Base-by-base conservation (phyloP, 768 basidiomycete genomes). In the Mrakia frigida region DNA sequence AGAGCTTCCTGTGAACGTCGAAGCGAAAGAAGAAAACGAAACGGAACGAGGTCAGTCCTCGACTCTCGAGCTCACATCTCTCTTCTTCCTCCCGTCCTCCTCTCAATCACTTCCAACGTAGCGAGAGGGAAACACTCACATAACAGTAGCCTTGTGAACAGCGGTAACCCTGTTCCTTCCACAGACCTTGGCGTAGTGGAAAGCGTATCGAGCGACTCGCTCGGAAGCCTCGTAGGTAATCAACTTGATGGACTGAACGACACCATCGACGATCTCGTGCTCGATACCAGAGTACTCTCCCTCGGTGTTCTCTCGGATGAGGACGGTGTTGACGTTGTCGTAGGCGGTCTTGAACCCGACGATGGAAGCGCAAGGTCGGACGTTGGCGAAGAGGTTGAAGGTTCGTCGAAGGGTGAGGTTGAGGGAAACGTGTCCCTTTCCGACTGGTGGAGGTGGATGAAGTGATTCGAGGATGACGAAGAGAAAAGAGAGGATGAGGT, bases 201-300 rank as follows among this genome's bases (percentile, higher is more conserved):
- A 99, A 9, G 97, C 97, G 82, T 98, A 99, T 65, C 94, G 90
- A 63, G 97, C 97, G 76, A 99, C 97, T 73, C 97, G 93, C 84
- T 98, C 94, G 6, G 97, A 98, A 18, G 97, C 97, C 70, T 98
- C 92, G 90, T 94, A 95, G 50, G 97, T 99, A 82, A 99, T 99
- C 74, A 99, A 89, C 85, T 99, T 99, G 87, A 99, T 98, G 63
- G 94, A 97, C 85, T 99, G 97, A 56, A 99, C 97, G 74, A 99
- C 97, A 79, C 97, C 97, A 78, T 97, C 93, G 79, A 98, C 90
- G 75, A 97, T 94, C 89, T 98, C 95, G 84, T 99, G 97, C 85
- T 99, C 97, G 80, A 99, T 98, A 80, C 97, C 97, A 77, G 95
- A 98, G 85, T 99, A 99, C 86, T 99, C 97, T 79, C 97, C 97